phyloP scores from a whole-genome alignment of 345 rosid species.

The Salix brachista region DNA sequence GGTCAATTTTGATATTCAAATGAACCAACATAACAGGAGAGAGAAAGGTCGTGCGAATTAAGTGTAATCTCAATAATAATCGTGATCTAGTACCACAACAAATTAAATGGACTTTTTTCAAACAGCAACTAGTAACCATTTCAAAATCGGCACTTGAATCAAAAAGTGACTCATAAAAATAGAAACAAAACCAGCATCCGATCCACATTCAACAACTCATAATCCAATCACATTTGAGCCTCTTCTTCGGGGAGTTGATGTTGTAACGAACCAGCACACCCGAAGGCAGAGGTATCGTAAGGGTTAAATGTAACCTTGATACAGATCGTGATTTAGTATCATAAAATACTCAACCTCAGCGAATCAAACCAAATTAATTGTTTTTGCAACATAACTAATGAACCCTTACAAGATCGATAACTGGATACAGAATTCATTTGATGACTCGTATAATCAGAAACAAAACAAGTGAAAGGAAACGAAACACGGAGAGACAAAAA shows the following conservation, averaged over 20 bases:
- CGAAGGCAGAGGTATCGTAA: not conserved
- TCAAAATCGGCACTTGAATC: not conserved
- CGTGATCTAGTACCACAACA: not conserved
- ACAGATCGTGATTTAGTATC: not conserved
- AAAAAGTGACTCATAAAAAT: not conserved
- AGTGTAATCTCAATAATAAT: not conserved
- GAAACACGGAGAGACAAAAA: not conserved
- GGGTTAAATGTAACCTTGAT: not conserved
- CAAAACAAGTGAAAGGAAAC: conserved; percentile 1
- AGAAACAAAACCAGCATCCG: too few species aligned
- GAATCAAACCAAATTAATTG: not conserved
- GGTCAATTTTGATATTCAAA: not conserved
- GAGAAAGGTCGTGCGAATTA: not conserved
- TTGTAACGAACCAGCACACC: not conserved
- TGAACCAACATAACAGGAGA: not conserved
- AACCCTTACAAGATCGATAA: not conserved
- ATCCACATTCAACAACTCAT: not conserved
- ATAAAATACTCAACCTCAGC: not conserved
- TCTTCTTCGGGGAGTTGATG: not conserved
- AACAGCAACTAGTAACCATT: not conserved
- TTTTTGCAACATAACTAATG: not conserved
- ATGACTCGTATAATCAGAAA: not conserved
- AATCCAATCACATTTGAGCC: not conserved
- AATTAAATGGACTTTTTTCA: not conserved
- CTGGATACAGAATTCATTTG: not conserved